Conservation (phyloP, 202 grass and related monocot genomes). For the Sporobolus alterniflorus region DNA sequence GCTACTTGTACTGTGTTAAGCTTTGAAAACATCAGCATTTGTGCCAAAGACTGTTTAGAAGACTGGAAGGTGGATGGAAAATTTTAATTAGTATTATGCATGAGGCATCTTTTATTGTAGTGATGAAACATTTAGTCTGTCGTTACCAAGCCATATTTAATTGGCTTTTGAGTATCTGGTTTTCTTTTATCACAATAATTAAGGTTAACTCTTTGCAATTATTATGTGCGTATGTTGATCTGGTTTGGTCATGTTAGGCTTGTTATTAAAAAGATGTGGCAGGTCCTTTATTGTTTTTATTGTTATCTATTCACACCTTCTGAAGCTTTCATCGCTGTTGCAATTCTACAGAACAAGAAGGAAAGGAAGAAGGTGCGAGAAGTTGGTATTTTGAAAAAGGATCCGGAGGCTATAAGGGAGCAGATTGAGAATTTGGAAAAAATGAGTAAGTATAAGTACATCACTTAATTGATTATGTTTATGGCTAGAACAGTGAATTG, state of each 20-base stretch:
- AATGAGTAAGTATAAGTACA: constrained; percentile 96
- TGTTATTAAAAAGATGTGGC: background rate
- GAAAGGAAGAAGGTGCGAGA: constrained; percentile 99
- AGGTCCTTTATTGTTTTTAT: background rate
- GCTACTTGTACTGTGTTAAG: background rate
- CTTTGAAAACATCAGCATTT: too few relatives aligned
- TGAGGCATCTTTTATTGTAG: too few relatives aligned
- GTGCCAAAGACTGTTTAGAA: too few relatives aligned
- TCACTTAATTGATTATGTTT: background rate
- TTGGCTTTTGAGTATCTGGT: too few relatives aligned
- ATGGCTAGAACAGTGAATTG: constrained; percentile 11
- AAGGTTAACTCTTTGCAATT: too few relatives aligned
- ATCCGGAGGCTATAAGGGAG: constrained; percentile 79
- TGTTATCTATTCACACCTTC: constrained; percentile 14
- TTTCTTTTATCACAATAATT: too few relatives aligned
- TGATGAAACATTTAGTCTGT: too few relatives aligned
- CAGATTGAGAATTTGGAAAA: constrained; percentile 98
- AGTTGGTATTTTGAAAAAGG: constrained; percentile 97
- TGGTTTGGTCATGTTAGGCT: background rate
- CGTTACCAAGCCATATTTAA: too few relatives aligned
- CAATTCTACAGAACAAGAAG: constrained; percentile 82
- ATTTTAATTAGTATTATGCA: too few relatives aligned
- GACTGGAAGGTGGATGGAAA: too few relatives aligned
- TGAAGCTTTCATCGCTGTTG: constrained; percentile 20
- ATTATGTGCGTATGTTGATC: background rate